Percentiles rank a stretch among this genome's conserved stretches.
phyloP scores from a whole-genome alignment of 345 rosid species.

The Atalantia buxifolia region DNA sequence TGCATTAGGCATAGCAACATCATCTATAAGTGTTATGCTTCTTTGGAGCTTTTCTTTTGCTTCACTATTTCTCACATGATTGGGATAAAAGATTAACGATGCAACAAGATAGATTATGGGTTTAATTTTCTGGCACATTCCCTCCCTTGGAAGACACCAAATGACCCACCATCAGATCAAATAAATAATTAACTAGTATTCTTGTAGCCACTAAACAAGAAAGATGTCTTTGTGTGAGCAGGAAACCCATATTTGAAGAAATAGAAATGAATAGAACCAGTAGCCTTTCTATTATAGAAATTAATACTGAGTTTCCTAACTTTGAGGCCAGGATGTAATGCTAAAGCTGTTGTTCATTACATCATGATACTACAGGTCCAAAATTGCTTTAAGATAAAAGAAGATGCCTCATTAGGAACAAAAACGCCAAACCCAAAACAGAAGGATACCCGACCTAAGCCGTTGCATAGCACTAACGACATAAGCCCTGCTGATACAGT shows the following conservation, averaged over 20 bases:
- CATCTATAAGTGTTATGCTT: background rate
- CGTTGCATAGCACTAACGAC: conserved; percentile 14
- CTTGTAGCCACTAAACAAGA: background rate
- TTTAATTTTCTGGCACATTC: background rate
- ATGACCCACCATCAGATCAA: background rate
- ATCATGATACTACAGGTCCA: conserved; percentile 39
- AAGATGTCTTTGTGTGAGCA: background rate
- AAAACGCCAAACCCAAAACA: conserved; percentile 29
- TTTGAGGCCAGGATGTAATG: background rate
- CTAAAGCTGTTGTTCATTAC: conserved; percentile 1
- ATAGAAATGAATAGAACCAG: background rate
- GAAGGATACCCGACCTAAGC: conserved; percentile 38
- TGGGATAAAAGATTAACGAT: background rate
- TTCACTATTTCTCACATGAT: conserved; percentile 2
- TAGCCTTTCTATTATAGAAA: background rate
- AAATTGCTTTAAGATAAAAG: conserved; percentile 45
- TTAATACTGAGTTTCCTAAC: background rate
- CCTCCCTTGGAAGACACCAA: background rate
- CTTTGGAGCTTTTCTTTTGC: background rate
- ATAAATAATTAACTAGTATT: background rate
- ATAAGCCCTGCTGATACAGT: conserved; percentile 30
- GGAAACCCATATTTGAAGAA: background rate
- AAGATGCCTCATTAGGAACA: conserved; percentile 17
- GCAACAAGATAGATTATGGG: background rate
- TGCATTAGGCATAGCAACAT: background rate